Evolutionary conservation across 768 basidiomycete genomes (phyloP), one percentile per base, ranked within the genome.

Genomic region (Lyophyllum shimeji): DNA sequence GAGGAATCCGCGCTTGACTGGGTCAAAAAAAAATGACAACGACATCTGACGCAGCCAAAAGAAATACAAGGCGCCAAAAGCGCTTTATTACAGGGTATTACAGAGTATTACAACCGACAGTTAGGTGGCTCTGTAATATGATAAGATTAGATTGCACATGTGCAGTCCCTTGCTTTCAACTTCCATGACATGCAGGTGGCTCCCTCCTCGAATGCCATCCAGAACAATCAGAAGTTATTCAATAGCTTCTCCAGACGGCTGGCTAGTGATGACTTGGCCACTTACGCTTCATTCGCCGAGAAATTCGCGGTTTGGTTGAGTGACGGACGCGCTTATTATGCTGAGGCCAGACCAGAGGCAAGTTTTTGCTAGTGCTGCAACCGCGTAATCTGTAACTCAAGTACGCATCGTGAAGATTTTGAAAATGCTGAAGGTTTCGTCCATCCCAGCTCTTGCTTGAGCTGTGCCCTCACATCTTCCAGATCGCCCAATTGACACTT

Each of bases 321-420:
- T 23, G 75, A 76, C 49, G 70, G 74, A 40, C 77, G 76, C 59
- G 83, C 83, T 1, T 85, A 85, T 60, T 85, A 85, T 62, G 46
- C 65, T 0, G 70, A 58, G 29, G 83, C 82, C 42, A 75, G 80
- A 33, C 75, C 73, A 44, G 75, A 79, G 69, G 84, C 82, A 55
- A 57, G 71, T 62, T 7, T 46, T 4, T 7, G 7, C 40, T 23
- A n/a, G n/a, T 5, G 4, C 7, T 46, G 3, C 37, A 55, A n/a
- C 60, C 12, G 37, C 13, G 18, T 11, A 17, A 60, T 31, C 49
- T 57, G 21, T 62, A 50, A 6, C 46, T 55, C 29, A 50, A 42
- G 23, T 25, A 29, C 47, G 17, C 40, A 23, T 27, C 27, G 24
- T 55, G 54, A 51, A 84, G 82, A 84, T 85, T 49, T 52, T 83